Evolutionary conservation across 306 rosid genomes (phyloP).

Genomic region (Prunus dulcis): DNA sequence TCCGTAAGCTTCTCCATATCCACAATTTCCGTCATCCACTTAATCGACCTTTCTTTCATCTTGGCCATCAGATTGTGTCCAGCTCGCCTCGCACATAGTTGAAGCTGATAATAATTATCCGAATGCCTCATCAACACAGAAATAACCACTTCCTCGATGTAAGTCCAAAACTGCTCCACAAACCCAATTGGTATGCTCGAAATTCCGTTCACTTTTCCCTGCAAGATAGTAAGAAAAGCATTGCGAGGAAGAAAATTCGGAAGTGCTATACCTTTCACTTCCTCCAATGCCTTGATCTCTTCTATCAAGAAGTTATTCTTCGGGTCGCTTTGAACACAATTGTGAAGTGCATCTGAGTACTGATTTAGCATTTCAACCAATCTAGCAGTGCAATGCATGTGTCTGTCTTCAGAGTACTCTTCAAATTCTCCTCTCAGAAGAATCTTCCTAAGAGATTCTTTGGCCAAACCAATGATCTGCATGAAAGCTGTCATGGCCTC

Average conservation of each 20-base stretch:
- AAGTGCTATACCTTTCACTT: not conserved
- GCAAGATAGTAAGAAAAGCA: not conserved
- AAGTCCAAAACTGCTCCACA: not conserved
- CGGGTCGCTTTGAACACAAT: not conserved
- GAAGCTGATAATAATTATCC: not conserved
- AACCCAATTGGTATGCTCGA: not conserved
- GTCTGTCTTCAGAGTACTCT: constrained; percentile 19
- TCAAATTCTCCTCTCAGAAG: constrained; percentile 40
- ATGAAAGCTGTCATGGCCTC: not conserved
- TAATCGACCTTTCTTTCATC: not conserved
- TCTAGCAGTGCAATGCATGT: constrained; percentile 43
- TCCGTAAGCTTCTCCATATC: not conserved
- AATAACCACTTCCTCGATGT: not conserved
- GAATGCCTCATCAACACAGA: not conserved
- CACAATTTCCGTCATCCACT: not conserved
- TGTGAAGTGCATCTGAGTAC: constrained; percentile 1
- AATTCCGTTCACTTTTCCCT: not conserved
- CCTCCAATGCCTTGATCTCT: constrained; percentile 10
- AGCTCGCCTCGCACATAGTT: not conserved
- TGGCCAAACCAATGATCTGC: not conserved
- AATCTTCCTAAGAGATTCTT: constrained; percentile 12
- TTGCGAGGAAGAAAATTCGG: not conserved
- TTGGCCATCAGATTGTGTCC: not conserved
- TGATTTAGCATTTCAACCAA: constrained; percentile 29
- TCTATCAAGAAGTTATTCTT: constrained; percentile 24